These are phyloP conservation scores for Aspergillus sp. DNA, from an alignment of 2,329 filamentous ascomycete genomes.

Conservation along the genomic window DNA sequence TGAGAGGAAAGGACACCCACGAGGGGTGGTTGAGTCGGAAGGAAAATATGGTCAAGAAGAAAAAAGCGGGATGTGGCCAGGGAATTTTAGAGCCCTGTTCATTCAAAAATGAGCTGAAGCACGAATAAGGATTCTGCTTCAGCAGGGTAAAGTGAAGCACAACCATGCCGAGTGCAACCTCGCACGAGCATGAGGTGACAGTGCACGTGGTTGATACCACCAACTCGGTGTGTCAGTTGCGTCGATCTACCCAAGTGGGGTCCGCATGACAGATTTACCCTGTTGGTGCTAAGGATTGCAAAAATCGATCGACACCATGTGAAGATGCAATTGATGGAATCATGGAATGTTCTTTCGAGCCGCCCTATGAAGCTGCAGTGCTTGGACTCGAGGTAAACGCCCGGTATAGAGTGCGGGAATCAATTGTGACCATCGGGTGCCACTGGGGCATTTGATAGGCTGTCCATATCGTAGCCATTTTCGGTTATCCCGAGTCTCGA, in stretches of 20 bases:
- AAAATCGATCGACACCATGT: background rate
- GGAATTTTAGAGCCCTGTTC: background rate
- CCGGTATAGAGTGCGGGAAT: background rate
- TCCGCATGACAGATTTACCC: background rate
- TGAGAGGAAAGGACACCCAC: background rate
- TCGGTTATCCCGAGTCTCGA: conserved; percentile 7
- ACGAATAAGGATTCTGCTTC: background rate
- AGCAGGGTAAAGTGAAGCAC: background rate
- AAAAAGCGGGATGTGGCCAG: background rate
- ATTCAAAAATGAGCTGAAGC: background rate
- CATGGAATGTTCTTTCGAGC: conserved; percentile 8
- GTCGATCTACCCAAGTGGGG: background rate
- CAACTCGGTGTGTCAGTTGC: background rate
- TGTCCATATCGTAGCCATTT: background rate
- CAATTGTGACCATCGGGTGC: background rate
- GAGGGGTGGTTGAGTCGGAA: background rate
- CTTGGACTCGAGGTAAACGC: conserved; percentile 1
- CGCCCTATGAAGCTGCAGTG: conserved; percentile 8
- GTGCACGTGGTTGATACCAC: background rate
- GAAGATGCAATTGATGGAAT: background rate
- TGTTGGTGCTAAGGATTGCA: background rate
- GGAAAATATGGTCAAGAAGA: background rate
- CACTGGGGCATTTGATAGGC: conserved; percentile 5
- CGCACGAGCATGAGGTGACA: background rate
- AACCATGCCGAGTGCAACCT: background rate